phyloP scores from a whole-genome alignment of 2,329 filamentous ascomycete genomes.

The Colletotrichum incanum region DNA sequence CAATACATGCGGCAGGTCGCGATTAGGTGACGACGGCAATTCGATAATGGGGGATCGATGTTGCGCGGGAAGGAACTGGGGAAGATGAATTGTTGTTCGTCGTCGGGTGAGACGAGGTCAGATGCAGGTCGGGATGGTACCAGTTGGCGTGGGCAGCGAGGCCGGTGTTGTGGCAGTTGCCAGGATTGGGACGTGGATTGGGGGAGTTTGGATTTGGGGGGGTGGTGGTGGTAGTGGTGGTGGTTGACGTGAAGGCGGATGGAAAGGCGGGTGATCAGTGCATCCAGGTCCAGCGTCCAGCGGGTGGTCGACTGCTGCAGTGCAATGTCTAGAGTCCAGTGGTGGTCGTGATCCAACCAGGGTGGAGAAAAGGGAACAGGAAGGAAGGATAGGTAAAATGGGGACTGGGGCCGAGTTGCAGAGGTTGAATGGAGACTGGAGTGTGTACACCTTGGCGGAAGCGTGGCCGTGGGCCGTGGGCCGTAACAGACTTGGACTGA shows the following conservation, averaged over 20 bases:
- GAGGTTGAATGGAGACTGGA: constrained; percentile 32
- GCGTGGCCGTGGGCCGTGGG: constrained; percentile 26
- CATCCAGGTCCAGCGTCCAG: constrained; percentile 15
- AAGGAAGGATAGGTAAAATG: constrained; percentile 18
- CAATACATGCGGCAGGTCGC: constrained; percentile 34
- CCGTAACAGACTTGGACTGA: constrained; percentile 9
- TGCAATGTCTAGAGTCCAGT: not conserved
- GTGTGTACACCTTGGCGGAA: constrained; percentile 1
- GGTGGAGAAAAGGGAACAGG: constrained; percentile 28
- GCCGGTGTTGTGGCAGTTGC: constrained; percentile 38
- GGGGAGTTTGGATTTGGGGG: constrained; percentile 16
- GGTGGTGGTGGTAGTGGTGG: constrained; percentile 12
- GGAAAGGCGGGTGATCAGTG: constrained; percentile 34
- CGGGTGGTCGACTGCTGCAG: not conserved
- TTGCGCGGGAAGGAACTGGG: constrained; percentile 18
- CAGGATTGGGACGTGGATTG: constrained; percentile 33
- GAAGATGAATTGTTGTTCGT: constrained; percentile 13
- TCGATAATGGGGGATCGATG: constrained; percentile 3
- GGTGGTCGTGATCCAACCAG: not conserved
- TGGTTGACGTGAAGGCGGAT: constrained; percentile 15
- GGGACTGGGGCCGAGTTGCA: constrained; percentile 28
- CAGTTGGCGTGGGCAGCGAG: constrained; percentile 35
- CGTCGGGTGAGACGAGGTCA: constrained; percentile 37
- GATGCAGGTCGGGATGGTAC: constrained; percentile 35
- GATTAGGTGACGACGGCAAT: not conserved